Percentiles rank a stretch among this genome's conserved stretches.
These are phyloP conservation scores for Leucaena leucocephala DNA, from an alignment of 306 rosid genomes.

Conservation along the genomic window DNA sequence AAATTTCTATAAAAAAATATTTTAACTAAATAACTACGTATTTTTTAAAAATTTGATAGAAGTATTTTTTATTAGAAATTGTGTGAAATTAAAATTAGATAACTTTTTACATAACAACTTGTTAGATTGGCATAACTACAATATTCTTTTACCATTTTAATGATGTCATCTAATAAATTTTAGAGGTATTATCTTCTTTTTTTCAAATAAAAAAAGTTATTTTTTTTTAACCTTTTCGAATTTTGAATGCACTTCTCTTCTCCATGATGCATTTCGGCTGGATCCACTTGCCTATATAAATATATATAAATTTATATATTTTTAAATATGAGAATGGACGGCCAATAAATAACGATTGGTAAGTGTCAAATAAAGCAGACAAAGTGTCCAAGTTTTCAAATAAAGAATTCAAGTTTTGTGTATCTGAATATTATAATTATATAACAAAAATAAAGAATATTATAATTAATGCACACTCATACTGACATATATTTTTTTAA, in stretches of 20 bases:
- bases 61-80: no score
- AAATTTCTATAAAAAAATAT: no score
- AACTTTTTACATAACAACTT: no score
- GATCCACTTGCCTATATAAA: background rate
- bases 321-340: constrained; percentile 37
- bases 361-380: constrained; percentile 34
- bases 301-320: background rate
- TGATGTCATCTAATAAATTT: no score
- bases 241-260: background rate
- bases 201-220: no score
- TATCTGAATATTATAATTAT: constrained; percentile 2
- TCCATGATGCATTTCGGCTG: background rate
- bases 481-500: background rate
- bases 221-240: background rate
- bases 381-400: constrained; percentile 29
- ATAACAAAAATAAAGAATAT: no score
- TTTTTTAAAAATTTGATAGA: no score
- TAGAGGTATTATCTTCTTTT: no score
- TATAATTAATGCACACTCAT: background rate
- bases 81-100: no score
- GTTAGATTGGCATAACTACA: no score
- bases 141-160: no score
- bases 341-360: constrained; percentile 40
- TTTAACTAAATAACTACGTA: no score
- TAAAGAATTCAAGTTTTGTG: background rate